phyloP scores from a whole-genome alignment of 1,284 basidiomycete genomes.

The Microbotryomycetes sp. region DNA sequence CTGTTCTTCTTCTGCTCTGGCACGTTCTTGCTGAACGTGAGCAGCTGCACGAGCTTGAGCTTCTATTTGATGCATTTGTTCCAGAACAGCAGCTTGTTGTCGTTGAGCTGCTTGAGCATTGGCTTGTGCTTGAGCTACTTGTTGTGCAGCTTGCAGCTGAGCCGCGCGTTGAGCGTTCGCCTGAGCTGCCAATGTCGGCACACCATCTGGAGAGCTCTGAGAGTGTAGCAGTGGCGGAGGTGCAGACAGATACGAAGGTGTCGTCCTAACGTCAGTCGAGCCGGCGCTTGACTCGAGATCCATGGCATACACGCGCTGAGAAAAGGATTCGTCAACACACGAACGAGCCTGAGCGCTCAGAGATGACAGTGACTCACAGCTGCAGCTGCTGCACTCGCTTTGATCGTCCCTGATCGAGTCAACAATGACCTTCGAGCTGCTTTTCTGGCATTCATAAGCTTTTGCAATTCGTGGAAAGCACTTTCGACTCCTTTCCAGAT shows the following conservation, averaged over 20 bases:
- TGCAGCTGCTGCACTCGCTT: neutral
- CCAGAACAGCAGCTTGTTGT: constrained; percentile 10
- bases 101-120: constrained; percentile 3
- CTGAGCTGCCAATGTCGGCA: constrained; percentile 1
- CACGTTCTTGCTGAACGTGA: constrained; percentile 11
- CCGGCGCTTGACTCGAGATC: constrained; percentile 26
- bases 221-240: constrained; percentile 25
- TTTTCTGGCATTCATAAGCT: constrained; percentile 24
- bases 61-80: constrained; percentile 19
- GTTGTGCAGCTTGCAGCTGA: neutral
- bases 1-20: constrained; percentile 8
- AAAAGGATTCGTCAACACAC: neutral
- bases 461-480: constrained; percentile 27
- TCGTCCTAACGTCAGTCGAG: constrained; percentile 2
- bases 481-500: constrained; percentile 35
- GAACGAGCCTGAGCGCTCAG: neutral
- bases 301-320: constrained; percentile 12
- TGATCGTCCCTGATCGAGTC: neutral
- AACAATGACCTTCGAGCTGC: constrained; percentile 6
- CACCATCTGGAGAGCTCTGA: constrained; percentile 20
- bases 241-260: neutral
- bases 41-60: constrained; percentile 5
- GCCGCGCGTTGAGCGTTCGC: constrained; percentile 9
- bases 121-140: constrained; percentile 5
- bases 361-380: neutral